Conservation (phyloP, 768 basidiomycete species). For the Tricholoma sp. region DNA sequence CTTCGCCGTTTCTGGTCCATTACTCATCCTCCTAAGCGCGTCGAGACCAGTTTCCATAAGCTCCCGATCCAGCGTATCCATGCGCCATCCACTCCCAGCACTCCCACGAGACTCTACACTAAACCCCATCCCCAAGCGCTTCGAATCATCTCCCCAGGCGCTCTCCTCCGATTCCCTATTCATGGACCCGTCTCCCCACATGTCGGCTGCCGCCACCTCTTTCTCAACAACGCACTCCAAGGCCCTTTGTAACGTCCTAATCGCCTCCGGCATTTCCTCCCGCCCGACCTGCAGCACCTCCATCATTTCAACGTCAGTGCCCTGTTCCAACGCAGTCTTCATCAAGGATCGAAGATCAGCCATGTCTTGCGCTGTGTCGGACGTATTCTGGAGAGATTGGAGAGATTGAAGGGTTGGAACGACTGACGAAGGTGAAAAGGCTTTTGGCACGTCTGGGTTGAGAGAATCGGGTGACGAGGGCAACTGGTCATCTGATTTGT, state of each 20-base stretch:
- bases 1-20: conserved; percentile 12
- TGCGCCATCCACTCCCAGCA: background rate
- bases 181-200: background rate
- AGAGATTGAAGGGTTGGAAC: too few species aligned
- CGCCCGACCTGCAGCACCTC: conserved; percentile 56
- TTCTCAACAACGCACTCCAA: conserved; percentile 42
- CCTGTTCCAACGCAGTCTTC: conserved; percentile 48
- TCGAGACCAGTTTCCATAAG: conserved; percentile 73
- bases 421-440: too few species aligned
- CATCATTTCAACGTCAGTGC: conserved; percentile 61
- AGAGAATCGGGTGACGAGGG: too few species aligned
- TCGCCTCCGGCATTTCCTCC: conserved; percentile 74
- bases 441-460: too few species aligned
- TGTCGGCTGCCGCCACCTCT: background rate
- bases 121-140: background rate
- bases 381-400: conserved; percentile 30
- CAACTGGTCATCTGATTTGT: background rate
- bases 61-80: conserved; percentile 57
- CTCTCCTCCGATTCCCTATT: background rate
- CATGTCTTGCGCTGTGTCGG: conserved; percentile 48
- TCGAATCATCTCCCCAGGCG: background rate
- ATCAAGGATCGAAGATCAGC: conserved; percentile 55
- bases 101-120: conserved; percentile 1
- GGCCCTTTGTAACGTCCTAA: conserved; percentile 72
- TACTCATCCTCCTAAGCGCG: conserved; percentile 59